Evolutionary conservation across 2,329 filamentous ascomycete species (phyloP).

Genomic region (Lasiodiplodia sp.): DNA sequence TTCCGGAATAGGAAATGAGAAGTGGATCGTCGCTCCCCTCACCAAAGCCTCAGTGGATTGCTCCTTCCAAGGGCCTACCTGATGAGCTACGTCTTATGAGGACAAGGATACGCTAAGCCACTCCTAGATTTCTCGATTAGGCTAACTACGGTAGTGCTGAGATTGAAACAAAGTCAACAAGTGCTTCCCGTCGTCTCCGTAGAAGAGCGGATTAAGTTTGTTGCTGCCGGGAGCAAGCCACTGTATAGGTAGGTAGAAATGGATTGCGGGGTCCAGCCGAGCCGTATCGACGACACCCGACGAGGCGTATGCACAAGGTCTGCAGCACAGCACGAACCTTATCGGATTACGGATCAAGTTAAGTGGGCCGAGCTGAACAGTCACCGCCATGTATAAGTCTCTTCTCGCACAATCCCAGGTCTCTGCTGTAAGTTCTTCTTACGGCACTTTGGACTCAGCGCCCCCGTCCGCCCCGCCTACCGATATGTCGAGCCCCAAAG

Average conservation of each 20-base stretch:
- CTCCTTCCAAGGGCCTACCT: no score
- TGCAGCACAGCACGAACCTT: constrained; percentile 3
- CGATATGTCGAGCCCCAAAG: background rate
- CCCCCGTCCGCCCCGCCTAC: background rate
- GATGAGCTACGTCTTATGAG: no score
- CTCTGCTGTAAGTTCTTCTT: constrained; percentile 1
- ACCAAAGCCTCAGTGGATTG: background rate
- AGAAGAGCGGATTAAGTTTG: no score
- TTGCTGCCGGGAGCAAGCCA: background rate
- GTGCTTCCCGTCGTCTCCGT: no score
- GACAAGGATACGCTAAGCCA: no score
- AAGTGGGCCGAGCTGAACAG: background rate
- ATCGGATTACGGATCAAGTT: background rate
- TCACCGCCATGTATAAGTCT: constrained; percentile 2
- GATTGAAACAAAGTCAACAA: no score
- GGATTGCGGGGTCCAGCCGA: constrained; percentile 5
- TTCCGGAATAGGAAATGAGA: background rate
- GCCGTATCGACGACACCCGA: background rate
- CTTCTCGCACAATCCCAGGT: background rate
- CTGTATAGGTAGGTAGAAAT: no score
- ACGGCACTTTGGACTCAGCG: constrained; percentile 12
- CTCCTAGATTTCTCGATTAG: no score
- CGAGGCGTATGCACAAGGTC: background rate
- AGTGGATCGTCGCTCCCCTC: background rate
- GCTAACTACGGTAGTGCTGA: background rate